Evolutionary conservation across 768 basidiomycete genomes (phyloP).

Genomic region (Arthromyces matolae): DNA sequence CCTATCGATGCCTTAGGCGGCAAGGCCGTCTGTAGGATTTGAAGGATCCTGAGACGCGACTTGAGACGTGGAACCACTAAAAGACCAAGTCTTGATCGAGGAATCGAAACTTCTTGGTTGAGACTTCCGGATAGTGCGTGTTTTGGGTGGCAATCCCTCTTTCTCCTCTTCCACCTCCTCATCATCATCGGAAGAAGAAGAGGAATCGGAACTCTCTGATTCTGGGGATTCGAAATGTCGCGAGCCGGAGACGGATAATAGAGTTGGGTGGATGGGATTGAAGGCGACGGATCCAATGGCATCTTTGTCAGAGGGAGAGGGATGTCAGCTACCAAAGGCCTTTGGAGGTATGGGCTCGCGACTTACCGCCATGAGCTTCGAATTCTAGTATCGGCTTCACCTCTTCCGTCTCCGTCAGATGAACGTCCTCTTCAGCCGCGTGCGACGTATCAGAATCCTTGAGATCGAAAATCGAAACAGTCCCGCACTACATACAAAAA

Average conservation of each 20-base stretch:
- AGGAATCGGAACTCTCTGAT: conserved; percentile 20
- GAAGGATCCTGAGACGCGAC: background rate
- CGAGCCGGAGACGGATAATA: conserved; percentile 75
- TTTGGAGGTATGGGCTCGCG: background rate
- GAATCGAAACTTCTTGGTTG: conserved; percentile 30
- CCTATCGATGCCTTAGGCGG: too few relatives aligned
- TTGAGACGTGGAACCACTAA: background rate
- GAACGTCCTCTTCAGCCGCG: conserved; percentile 3
- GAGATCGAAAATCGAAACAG: conserved; percentile 58
- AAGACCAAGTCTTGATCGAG: conserved; percentile 32
- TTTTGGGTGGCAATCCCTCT: background rate
- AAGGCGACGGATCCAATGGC: conserved; percentile 70
- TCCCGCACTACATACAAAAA: conserved; percentile 44
- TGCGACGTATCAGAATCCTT: conserved; percentile 9
- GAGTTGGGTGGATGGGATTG: conserved; percentile 55
- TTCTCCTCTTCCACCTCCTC: too few relatives aligned
- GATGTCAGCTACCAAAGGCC: background rate
- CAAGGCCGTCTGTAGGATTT: too few relatives aligned
- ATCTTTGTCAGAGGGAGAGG: conserved; percentile 38
- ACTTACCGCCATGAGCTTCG: conserved; percentile 55
- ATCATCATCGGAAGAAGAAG: conserved; percentile 23
- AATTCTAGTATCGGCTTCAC: conserved; percentile 34
- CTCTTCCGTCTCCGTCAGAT: conserved; percentile 13
- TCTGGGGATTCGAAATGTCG: conserved; percentile 60
- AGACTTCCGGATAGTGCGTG: conserved; percentile 8